Evolutionary conservation across 2,329 filamentous ascomycete genomes (phyloP).

Genomic region (Nothophoma quercina): DNA sequence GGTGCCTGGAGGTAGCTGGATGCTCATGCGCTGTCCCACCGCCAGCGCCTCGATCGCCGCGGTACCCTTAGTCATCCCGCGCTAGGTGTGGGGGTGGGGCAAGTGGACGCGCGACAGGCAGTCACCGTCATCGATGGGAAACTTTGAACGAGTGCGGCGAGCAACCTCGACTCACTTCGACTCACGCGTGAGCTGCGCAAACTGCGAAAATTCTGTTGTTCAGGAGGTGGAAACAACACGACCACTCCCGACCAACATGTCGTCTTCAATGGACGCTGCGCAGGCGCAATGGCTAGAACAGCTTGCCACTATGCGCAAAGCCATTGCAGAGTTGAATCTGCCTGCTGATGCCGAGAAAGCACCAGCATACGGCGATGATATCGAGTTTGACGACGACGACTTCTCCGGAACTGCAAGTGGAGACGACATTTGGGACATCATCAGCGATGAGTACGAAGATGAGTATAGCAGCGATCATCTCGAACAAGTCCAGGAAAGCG

Average conservation of each 20-base stretch:
- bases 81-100: slow-evolving; percentile 34
- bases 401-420: slow-evolving; percentile 67
- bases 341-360: slow-evolving; percentile 56
- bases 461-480: slow-evolving; percentile 71
- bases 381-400: slow-evolving; percentile 72
- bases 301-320: slow-evolving; percentile 83
- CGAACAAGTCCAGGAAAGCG: slow-evolving; percentile 58
- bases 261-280: slow-evolving; percentile 49
- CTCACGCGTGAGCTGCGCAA: background rate
- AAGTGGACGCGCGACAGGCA: slow-evolving; percentile 26
- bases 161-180: slow-evolving; percentile 7
- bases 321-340: slow-evolving; percentile 75
- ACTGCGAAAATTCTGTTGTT: background rate
- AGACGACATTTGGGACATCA: slow-evolving; percentile 92
- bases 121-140: slow-evolving; percentile 27
- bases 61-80: slow-evolving; percentile 27
- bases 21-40: slow-evolving; percentile 7
- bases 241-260: slow-evolving; percentile 39
- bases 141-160: slow-evolving; percentile 14
- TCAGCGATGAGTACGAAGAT: slow-evolving; percentile 75
- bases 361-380: slow-evolving; percentile 63
- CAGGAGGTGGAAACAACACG: background rate
- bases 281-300: slow-evolving; percentile 83
- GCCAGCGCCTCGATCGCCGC: slow-evolving; percentile 1
- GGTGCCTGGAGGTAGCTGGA: slow-evolving; percentile 11